phyloP scores from a whole-genome alignment of 2,329 filamentous ascomycete genomes.

The Biscogniauxia mediterranea region DNA sequence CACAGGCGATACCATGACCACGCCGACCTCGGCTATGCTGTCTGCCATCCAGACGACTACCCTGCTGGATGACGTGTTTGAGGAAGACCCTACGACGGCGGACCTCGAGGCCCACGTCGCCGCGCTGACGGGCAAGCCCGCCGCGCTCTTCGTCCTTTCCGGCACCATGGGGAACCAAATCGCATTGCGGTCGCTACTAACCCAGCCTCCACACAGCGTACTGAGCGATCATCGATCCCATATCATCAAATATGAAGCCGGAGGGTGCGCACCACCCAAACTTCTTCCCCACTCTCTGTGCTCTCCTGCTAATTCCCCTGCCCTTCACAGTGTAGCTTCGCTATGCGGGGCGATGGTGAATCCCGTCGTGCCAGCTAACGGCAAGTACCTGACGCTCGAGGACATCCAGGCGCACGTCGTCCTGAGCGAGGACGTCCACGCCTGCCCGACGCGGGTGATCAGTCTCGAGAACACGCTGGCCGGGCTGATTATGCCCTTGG shows the following conservation, averaged over 20 bases:
- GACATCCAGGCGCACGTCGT: constrained; percentile 36
- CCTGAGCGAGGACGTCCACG: constrained; percentile 42
- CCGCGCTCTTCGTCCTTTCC: constrained; percentile 68
- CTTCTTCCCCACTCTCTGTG: background rate
- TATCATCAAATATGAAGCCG: constrained; percentile 59
- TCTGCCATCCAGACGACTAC: constrained; percentile 65
- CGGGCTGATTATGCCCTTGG: constrained; percentile 36
- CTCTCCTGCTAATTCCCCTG: constrained; percentile 8
- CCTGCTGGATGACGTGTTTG: constrained; percentile 74
- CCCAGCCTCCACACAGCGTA: constrained; percentile 67
- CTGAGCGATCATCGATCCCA: constrained; percentile 68
- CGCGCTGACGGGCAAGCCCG: constrained; percentile 62
- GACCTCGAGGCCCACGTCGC: constrained; percentile 66
- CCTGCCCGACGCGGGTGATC: constrained; percentile 40
- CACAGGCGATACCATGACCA: constrained; percentile 65
- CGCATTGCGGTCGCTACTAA: constrained; percentile 67
- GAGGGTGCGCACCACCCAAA: constrained; percentile 33
- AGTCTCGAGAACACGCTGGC: constrained; percentile 42
- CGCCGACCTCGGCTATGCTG: constrained; percentile 69
- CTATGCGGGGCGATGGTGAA: constrained; percentile 65
- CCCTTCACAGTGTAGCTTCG: constrained; percentile 45
- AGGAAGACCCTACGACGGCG: constrained; percentile 68
- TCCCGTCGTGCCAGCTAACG: constrained; percentile 37
- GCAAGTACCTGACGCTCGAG: constrained; percentile 42
- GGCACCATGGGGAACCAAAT: constrained; percentile 85